A percentile compares a stretch with the other conserved stretches of the same genome.
Evolutionary conservation across 2,329 filamentous ascomycete genomes (phyloP).

Genomic region (Myriangium duriaei): DNA sequence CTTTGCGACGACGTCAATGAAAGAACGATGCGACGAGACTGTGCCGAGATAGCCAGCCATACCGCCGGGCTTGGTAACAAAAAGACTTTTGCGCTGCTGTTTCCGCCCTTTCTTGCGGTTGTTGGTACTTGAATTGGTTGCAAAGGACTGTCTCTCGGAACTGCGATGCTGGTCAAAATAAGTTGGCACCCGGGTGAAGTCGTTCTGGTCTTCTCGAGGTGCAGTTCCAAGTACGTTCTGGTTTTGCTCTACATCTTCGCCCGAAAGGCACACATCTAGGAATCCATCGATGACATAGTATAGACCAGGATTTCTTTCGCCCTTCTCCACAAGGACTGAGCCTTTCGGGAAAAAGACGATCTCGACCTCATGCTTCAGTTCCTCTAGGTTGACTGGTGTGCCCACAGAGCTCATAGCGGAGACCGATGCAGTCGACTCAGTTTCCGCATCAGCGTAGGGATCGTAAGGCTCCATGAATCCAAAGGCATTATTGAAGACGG

Average conservation of each 20-base stretch:
- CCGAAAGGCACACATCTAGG: slow-evolving; percentile 78
- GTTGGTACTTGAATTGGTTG: slow-evolving; percentile 19
- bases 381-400: slow-evolving; percentile 56
- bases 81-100: slow-evolving; percentile 56
- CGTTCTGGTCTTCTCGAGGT: slow-evolving; percentile 22
- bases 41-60: slow-evolving; percentile 90
- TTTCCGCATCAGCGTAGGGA: slow-evolving; percentile 63
- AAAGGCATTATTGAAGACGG: slow-evolving; percentile 75
- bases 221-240: slow-evolving; percentile 33
- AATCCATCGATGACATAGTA: slow-evolving; percentile 99
- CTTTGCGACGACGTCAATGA: slow-evolving; percentile 92
- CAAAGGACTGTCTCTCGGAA: slow-evolving; percentile 11
- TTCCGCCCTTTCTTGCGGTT: slow-evolving; percentile 34
- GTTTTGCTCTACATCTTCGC: slow-evolving; percentile 51
- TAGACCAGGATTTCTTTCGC: slow-evolving; percentile 86
- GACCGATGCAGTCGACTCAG: slow-evolving; percentile 57
- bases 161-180: slow-evolving; percentile 10
- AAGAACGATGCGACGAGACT: slow-evolving; percentile 87
- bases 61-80: slow-evolving; percentile 86
- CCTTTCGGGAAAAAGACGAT: slow-evolving; percentile 96
- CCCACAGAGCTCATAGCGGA: slow-evolving; percentile 40
- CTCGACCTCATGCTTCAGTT: slow-evolving; percentile 83
- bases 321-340: slow-evolving; percentile 88
- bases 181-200: slow-evolving; percentile 11
- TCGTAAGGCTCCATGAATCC: slow-evolving; percentile 83